These are phyloP conservation scores for Aureobasidium subglaciale DNA, from an alignment of 2,329 filamentous ascomycete species.

Conservation along the genomic window DNA sequence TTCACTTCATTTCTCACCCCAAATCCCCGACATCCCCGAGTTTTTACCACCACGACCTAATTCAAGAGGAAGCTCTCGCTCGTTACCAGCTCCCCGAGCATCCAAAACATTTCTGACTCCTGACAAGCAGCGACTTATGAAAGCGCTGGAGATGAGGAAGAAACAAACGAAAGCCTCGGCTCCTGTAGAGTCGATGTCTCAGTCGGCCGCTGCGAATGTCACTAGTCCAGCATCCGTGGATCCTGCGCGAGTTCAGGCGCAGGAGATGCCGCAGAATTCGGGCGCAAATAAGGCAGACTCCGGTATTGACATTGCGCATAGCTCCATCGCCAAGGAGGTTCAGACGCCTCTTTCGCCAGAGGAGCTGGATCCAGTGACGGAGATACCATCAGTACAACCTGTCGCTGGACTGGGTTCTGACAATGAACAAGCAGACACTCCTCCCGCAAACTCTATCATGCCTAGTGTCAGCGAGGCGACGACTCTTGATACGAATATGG, in stretches of 20 bases:
- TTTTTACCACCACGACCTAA: slow-evolving; percentile 26
- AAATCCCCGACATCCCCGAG: slow-evolving; percentile 29
- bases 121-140: slow-evolving; percentile 89
- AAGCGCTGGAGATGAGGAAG: slow-evolving; percentile 83
- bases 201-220: background rate
- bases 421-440: background rate
- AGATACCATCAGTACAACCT: background rate
- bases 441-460: background rate
- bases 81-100: slow-evolving; percentile 3
- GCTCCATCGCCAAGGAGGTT: background rate
- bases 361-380: background rate
- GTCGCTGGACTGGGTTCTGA: background rate
- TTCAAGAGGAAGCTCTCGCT: slow-evolving; percentile 26
- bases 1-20: slow-evolving; percentile 29
- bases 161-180: slow-evolving; percentile 54
- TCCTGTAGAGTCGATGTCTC: background rate
- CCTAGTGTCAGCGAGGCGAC: background rate
- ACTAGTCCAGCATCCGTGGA: slow-evolving; percentile 12
- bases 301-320: background rate
- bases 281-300: slow-evolving; percentile 9
- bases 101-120: slow-evolving; percentile 54
- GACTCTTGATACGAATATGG: background rate
- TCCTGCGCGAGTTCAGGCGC: background rate
- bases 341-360: background rate
- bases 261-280: background rate